phyloP scores from a whole-genome alignment of 2,329 filamentous ascomycete species.

The Hirsutella minnesotensis region DNA sequence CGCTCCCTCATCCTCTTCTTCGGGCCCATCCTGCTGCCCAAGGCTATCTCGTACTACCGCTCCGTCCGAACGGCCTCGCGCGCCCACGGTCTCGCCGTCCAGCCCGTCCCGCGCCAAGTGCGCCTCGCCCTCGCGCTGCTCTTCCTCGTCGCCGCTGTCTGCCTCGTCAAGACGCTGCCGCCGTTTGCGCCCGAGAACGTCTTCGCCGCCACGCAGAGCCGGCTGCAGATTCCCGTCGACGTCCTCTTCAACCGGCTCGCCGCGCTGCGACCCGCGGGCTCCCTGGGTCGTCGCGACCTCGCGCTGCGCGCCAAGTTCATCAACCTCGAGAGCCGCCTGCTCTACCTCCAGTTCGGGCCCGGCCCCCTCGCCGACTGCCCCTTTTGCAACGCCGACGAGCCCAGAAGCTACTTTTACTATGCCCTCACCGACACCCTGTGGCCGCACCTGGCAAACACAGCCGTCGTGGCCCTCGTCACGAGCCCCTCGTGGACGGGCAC shows the following conservation, averaged over 20 bases:
- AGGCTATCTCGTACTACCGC: conserved; percentile 53
- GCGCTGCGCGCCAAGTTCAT: conserved; percentile 56
- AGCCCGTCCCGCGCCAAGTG: conserved; percentile 40
- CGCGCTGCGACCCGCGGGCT: conserved; percentile 33
- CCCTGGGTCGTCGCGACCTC: conserved; percentile 48
- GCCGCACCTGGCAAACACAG: conserved; percentile 72
- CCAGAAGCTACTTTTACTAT: conserved; percentile 66
- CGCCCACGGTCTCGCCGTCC: conserved; percentile 34
- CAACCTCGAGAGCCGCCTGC: conserved; percentile 57
- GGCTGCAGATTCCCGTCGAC: conserved; percentile 74
- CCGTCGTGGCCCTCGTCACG: conserved; percentile 60
- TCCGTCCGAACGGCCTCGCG: conserved; percentile 32
- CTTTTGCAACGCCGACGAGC: conserved; percentile 69
- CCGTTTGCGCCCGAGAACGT: conserved; percentile 66
- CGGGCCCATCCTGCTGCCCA: conserved; percentile 60
- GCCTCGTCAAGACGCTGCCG: conserved; percentile 52
- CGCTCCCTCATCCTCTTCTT: conserved; percentile 49
- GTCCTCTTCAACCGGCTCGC: conserved; percentile 71
- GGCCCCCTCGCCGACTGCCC: conserved; percentile 59
- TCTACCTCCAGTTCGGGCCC: conserved; percentile 79
- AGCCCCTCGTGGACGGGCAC: conserved; percentile 52
- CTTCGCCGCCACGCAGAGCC: conserved; percentile 65
- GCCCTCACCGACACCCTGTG: conserved; percentile 59
- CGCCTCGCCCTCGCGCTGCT: conserved; percentile 50
- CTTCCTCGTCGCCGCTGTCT: conserved; percentile 29